Evolutionary conservation across 1,284 basidiomycete genomes (phyloP).

Genomic region (Tilletiaria anomala): DNA sequence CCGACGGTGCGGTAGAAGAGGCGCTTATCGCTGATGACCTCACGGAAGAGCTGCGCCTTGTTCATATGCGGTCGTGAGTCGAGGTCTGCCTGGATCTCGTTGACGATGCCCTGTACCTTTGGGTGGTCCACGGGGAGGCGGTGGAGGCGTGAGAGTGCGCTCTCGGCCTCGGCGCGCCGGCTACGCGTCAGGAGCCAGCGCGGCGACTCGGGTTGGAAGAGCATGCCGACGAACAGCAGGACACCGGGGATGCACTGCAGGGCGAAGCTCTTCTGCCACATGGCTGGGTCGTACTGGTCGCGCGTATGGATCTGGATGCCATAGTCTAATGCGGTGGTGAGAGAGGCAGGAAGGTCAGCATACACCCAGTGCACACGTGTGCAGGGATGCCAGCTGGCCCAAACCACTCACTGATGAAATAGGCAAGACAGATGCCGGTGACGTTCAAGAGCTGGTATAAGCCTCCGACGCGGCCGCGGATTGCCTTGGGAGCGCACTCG

Average conservation of each 20-base stretch:
- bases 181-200: conserved; percentile 25
- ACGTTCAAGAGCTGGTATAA: no score
- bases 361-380: conserved; percentile 9
- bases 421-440: no score
- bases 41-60: conserved; percentile 9
- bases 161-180: conserved; percentile 7
- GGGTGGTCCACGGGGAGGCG: conserved; percentile 4
- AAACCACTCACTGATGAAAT: no score
- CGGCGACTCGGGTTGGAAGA: conserved; percentile 29
- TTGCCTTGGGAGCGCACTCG: no score
- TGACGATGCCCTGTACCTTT: conserved; percentile 8
- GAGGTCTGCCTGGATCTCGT: conserved; percentile 14
- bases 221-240: conserved; percentile 19
- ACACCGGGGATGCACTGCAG: conserved; percentile 31
- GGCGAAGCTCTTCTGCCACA: conserved; percentile 32
- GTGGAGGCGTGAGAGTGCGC: conserved; percentile 10
- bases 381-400: conserved; percentile 12
- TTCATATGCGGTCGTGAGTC: no score
- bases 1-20: conserved; percentile 22
- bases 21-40: conserved; percentile 8
- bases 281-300: conserved; percentile 8
- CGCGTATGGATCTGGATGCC: conserved; percentile 10
- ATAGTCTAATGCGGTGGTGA: conserved; percentile 17
- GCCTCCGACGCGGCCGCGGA: no score
- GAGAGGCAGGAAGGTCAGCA: conserved; percentile 10